phyloP scores from a whole-genome alignment of 176 grass and related monocot species.

The Sorghum bicolor region DNA sequence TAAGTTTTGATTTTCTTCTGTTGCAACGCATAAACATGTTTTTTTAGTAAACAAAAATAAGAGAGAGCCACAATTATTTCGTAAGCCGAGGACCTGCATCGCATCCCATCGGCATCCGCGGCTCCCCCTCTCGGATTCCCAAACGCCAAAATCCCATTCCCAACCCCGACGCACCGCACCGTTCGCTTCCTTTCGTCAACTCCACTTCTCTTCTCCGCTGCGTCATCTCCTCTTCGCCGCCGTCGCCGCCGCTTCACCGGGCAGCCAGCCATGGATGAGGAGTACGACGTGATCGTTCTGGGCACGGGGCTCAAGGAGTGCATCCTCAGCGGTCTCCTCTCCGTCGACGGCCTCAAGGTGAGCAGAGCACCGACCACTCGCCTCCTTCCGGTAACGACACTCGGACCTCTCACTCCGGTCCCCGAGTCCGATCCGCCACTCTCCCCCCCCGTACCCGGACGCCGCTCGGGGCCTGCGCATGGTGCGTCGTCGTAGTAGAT shows the following conservation, averaged over 20 bases:
- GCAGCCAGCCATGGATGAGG: conserved; percentile 79
- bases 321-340: conserved; percentile 98
- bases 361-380: background rate
- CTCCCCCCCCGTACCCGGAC: background rate
- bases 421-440: conserved; percentile 24
- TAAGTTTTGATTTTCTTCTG: too few relatives aligned
- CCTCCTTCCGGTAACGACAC: background rate
- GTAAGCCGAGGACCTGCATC: background rate
- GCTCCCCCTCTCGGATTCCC: conserved; percentile 6
- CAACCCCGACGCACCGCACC: background rate
- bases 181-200: conserved; percentile 35
- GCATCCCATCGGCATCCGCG: conserved; percentile 12
- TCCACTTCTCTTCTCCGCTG: conserved; percentile 17
- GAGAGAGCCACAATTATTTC: background rate
- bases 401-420: background rate
- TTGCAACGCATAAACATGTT: too few relatives aligned
- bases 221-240: background rate
- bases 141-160: conserved; percentile 14
- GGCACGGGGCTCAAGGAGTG: conserved; percentile 98
- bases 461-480: background rate
- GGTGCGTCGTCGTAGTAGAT: conserved; percentile 12
- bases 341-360: conserved; percentile 97
- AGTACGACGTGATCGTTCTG: conserved; percentile 96
- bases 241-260: background rate
- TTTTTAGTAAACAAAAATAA: too few relatives aligned